A percentile compares a stretch with the other conserved stretches of the same genome.
Evolutionary conservation across 306 rosid genomes (phyloP).

Genomic region (Dalbergia cochinchinensis): DNA sequence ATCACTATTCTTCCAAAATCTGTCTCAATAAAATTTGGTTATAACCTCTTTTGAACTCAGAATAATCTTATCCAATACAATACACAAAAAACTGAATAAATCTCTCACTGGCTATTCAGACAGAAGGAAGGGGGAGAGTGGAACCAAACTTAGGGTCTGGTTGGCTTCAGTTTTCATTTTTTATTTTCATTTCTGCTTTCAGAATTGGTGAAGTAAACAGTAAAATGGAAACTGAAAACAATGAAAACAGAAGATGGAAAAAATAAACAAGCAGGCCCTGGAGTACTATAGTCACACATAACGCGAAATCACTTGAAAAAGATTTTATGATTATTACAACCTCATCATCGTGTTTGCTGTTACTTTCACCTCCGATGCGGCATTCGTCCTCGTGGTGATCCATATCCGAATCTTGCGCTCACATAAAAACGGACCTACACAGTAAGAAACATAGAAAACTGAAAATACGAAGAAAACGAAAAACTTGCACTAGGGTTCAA

Average conservation of each 20-base stretch:
- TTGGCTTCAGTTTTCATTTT: too few relatives aligned
- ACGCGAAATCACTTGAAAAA: conserved; percentile 28
- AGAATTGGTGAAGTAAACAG: too few relatives aligned
- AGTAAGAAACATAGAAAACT: not conserved
- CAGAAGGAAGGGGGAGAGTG: not conserved
- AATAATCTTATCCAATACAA: not conserved
- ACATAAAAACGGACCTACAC: not conserved
- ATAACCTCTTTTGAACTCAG: too few relatives aligned
- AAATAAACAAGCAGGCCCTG: too few relatives aligned
- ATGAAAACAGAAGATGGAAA: too few relatives aligned
- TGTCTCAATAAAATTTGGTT: too few relatives aligned
- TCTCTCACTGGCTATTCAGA: not conserved
- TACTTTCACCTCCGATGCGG: conserved; percentile 62
- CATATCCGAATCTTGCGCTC: conserved; percentile 27
- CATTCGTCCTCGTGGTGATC: conserved; percentile 77
- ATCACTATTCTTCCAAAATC: too few relatives aligned
- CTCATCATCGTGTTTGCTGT: conserved; percentile 87
- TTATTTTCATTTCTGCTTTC: too few relatives aligned
- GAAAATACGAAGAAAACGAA: not conserved
- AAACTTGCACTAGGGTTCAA: conserved; percentile 41
- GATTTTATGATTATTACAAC: conserved; percentile 54
- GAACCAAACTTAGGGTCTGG: not conserved
- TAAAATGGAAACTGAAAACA: too few relatives aligned
- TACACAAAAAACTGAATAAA: not conserved
- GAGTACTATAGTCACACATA: conserved; percentile 9